Conservation (phyloP, 345 rosid genomes). For the Jatropha curcas region DNA sequence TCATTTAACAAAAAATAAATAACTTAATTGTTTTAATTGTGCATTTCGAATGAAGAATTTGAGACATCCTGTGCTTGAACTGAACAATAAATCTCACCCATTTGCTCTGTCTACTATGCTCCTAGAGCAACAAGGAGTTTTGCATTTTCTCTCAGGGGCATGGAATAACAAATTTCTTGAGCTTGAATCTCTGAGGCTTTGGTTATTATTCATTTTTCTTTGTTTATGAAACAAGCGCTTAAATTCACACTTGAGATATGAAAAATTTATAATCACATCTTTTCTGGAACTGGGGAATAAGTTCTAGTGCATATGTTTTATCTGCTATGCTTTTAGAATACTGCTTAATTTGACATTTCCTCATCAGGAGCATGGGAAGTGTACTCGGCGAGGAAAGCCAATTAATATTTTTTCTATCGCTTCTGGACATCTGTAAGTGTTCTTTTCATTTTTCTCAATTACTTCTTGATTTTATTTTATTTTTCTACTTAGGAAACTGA, state of each 20-base stretch:
- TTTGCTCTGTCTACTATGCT: background rate
- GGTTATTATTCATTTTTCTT: too few species aligned
- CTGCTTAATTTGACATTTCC: slow-evolving; percentile 17
- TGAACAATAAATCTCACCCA: background rate
- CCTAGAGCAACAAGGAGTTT: background rate
- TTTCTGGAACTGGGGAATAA: background rate
- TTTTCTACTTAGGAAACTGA: background rate
- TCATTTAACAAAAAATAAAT: too few species aligned
- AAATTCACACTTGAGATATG: background rate
- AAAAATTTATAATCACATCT: background rate
- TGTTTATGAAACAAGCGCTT: background rate
- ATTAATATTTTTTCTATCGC: slow-evolving; percentile 93
- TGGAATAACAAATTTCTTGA: slow-evolving; percentile 16
- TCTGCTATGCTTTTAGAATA: background rate
- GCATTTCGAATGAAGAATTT: too few species aligned
- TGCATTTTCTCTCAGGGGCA: slow-evolving; percentile 40
- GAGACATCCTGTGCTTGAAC: background rate
- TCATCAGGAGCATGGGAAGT: slow-evolving; percentile 58
- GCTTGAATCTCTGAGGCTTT: background rate
- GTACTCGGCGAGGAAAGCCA: slow-evolving; percentile 74
- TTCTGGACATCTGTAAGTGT: slow-evolving; percentile 96
- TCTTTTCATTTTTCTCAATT: slow-evolving; percentile 3
- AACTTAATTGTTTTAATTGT: too few species aligned
- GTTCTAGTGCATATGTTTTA: background rate
- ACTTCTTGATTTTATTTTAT: background rate